Evolutionary conservation across 257 asterid genomes (phyloP).

Genomic region (Lantana camara): DNA sequence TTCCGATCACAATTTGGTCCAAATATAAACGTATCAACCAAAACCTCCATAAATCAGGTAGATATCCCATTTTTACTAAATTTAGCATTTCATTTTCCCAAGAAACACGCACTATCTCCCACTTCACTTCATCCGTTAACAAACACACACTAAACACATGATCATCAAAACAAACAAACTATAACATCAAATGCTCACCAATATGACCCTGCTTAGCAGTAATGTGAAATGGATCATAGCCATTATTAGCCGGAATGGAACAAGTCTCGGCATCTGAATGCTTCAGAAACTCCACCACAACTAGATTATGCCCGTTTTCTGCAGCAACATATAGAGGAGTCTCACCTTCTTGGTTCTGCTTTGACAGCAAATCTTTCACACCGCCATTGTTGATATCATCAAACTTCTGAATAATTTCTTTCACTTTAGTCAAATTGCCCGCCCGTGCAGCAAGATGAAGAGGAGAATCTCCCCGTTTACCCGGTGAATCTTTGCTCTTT

Average conservation of each 20-base stretch:
- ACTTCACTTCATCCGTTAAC: neutral
- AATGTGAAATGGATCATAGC: constrained; percentile 89
- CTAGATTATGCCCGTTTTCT: constrained; percentile 68
- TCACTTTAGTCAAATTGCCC: constrained; percentile 79
- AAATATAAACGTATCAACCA: neutral
- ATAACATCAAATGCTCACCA: constrained; percentile 46
- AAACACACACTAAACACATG: neutral
- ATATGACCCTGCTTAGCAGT: constrained; percentile 93
- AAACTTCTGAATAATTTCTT: constrained; percentile 64
- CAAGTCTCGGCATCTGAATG: constrained; percentile 75
- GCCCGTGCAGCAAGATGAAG: constrained; percentile 91
- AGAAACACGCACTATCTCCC: neutral
- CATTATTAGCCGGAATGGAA: constrained; percentile 73
- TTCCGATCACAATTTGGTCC: neutral
- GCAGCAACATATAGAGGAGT: constrained; percentile 91
- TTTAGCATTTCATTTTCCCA: neutral
- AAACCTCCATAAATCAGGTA: neutral
- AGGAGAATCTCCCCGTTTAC: constrained; percentile 84
- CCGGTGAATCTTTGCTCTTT: constrained; percentile 85
- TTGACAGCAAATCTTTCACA: constrained; percentile 59
- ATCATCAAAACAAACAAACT: neutral
- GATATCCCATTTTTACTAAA: neutral
- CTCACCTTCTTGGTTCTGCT: constrained; percentile 94
- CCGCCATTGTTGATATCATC: constrained; percentile 45
- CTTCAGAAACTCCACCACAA: constrained; percentile 80